Conservation (phyloP, 23 red algal genomes). For the Pyropia haitanensis region DNA sequence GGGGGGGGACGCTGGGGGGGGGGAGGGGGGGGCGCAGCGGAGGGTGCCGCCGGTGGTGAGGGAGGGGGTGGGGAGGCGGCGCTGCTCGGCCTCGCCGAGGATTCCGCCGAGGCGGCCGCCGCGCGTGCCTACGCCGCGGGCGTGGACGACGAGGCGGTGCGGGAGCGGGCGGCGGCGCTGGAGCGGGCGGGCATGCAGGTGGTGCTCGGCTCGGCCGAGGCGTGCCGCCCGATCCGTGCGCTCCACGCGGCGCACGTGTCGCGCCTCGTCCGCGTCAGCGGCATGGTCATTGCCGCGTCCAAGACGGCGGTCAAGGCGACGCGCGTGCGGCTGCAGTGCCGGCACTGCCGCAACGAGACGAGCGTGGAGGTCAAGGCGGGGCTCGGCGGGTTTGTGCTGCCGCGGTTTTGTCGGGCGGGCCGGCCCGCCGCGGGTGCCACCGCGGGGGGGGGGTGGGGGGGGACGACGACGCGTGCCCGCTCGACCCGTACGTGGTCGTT, state of each 20-base stretch:
- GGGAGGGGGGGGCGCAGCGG: too few species aligned
- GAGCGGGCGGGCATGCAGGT: constrained; percentile 50
- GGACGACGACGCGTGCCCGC: constrained; percentile 61
- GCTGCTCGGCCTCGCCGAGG: too few species aligned
- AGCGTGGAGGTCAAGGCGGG: constrained; percentile 66
- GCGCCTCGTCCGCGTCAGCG: constrained; percentile 57
- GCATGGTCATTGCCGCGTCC: constrained; percentile 88
- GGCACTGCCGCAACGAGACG: constrained; percentile 70
- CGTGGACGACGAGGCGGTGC: constrained; percentile 12
- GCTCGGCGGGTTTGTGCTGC: constrained; percentile 75
- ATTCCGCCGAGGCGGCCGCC: too few species aligned
- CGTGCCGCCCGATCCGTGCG: constrained; percentile 31
- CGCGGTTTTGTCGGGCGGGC: constrained; percentile 30
- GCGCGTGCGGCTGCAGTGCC: constrained; percentile 58
- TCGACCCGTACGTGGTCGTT: constrained; percentile 85
- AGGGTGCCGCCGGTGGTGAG: too few species aligned
- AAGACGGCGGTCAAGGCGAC: constrained; percentile 75
- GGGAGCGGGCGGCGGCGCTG: constrained; percentile 15
- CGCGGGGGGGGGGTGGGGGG: constrained; percentile 28
- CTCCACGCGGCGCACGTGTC: constrained; percentile 65
- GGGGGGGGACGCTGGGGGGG: too few species aligned
- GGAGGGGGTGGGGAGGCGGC: too few species aligned
- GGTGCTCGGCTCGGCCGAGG: constrained; percentile 43
- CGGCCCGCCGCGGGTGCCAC: too few species aligned
- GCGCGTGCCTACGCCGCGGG: neutral